Evolutionary conservation across 306 rosid genomes (phyloP).

Genomic region (Lathyrus sativus): DNA sequence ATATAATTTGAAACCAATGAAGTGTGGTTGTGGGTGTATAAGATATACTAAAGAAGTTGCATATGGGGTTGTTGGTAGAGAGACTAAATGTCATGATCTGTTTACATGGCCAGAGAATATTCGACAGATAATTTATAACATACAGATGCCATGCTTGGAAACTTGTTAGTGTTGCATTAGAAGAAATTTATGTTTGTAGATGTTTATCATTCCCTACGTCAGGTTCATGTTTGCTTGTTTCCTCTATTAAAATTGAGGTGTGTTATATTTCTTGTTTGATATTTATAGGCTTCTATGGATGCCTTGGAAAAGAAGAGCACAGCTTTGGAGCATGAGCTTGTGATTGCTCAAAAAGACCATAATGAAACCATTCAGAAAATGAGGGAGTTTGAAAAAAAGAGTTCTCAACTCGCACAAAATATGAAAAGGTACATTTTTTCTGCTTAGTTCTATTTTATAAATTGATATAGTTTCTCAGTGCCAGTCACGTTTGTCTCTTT

Average conservation of each 20-base stretch:
- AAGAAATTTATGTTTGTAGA: background rate
- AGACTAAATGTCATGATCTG: slow-evolving; percentile 18
- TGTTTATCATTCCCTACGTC: background rate
- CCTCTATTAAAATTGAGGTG: slow-evolving; percentile 17
- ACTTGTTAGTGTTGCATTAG: slow-evolving; percentile 3
- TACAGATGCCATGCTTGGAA: background rate
- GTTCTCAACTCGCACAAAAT: slow-evolving; percentile 64
- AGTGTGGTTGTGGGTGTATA: slow-evolving; percentile 7
- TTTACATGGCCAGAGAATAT: slow-evolving; percentile 20
- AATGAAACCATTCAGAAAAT: slow-evolving; percentile 60
- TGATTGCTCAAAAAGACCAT: slow-evolving; percentile 56
- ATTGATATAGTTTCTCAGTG: slow-evolving; percentile 24
- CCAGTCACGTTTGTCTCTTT: background rate
- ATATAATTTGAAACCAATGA: slow-evolving; percentile 2
- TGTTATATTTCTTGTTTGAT: slow-evolving; percentile 28
- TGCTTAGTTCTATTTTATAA: background rate
- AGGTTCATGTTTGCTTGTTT: slow-evolving; percentile 23
- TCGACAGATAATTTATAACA: background rate
- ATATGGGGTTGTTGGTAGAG: slow-evolving; percentile 11
- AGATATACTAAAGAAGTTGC: slow-evolving; percentile 15
- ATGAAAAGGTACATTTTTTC: slow-evolving; percentile 60
- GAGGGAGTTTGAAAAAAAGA: slow-evolving; percentile 68
- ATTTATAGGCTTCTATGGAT: slow-evolving; percentile 67
- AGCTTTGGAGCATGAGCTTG: slow-evolving; percentile 61
- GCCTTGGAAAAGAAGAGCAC: slow-evolving; percentile 66